Base-by-base conservation (phyloP, 768 basidiomycete genomes). In the Pisolithus tinctorius region DNA sequence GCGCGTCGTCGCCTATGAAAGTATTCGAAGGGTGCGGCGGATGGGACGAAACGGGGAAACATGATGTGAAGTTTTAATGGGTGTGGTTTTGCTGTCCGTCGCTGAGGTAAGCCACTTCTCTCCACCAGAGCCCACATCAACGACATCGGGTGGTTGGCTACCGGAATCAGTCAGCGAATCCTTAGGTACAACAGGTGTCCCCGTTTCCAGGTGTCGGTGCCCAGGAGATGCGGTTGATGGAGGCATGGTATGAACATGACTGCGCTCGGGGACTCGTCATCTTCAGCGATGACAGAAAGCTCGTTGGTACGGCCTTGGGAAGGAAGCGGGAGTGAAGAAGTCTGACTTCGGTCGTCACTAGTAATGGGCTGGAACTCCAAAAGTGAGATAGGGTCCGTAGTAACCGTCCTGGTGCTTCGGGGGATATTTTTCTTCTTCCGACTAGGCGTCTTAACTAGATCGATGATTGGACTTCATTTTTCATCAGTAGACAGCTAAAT, bases 391-490 rank as follows among this genome's bases (percentile, higher is more conserved):
- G 72, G 60, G 4, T 69, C 64, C 16, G 63, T 62, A 10, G 64
- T 55, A 25, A 63, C 69, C n/a, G 72, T 63, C 57, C 79, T 79
- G 16, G 76, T 71, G 57, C 76, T 79, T 57, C 74, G 79, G 4
- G 71, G 69, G 13, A 75, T 65, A 45, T 72, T 74, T 68, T 79
- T 87, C 66, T 80, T 87, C 66, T 80, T 88, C 41, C 88, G 79
- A 29, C 86, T 83, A 13, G 89, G 89, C 1, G 90, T 92, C 69
- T 92, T 92, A 3, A 92, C 80, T 16, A 92, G 75, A 48, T 91
- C 87, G 39, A 88, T 82, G 14, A 91, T 76, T 7, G 81, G 78
- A 44, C 88, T 90, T 55, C 14, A 38, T 0, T 13, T 13, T 11
- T 40, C 17, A 49, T 23, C 50, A 58, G 20, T 53, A 46, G 46